phyloP scores from a whole-genome alignment of 2,329 filamentous ascomycete genomes.

The Cercospora sp. region DNA sequence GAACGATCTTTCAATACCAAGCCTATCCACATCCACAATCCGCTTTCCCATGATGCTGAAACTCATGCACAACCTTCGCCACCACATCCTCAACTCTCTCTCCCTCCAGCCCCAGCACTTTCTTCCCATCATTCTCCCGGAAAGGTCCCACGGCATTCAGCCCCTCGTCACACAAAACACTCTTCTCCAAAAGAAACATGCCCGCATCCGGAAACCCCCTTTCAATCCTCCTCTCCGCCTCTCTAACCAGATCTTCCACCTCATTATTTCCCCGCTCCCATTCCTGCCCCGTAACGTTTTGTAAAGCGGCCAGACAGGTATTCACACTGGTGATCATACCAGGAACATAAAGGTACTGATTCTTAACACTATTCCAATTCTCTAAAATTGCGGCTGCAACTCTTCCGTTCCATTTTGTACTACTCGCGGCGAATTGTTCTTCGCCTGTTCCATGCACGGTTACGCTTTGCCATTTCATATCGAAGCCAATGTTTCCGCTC shows the following conservation, averaged over 20 bases:
- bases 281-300: conserved; percentile 33
- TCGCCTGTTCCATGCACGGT: conserved; percentile 42
- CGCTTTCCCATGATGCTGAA: conserved; percentile 32
- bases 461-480: conserved; percentile 44
- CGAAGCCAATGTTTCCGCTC: conserved; percentile 42
- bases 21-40: conserved; percentile 40
- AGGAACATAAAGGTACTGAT: conserved; percentile 42
- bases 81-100: conserved; percentile 28
- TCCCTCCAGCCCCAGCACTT: conserved; percentile 22
- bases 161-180: conserved; percentile 41
- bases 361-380: conserved; percentile 40
- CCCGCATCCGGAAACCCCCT: conserved; percentile 43
- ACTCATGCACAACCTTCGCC: conserved; percentile 28
- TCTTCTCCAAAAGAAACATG: conserved; percentile 44
- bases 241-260: conserved; percentile 40
- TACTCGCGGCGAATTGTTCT: conserved; percentile 42
- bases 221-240: conserved; percentile 41
- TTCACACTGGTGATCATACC: conserved; percentile 39
- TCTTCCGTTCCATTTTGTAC: conserved; percentile 37
- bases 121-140: conserved; percentile 26
- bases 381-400: conserved; percentile 34
- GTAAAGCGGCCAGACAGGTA: conserved; percentile 37
- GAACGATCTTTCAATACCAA: not conserved
- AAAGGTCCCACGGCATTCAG: conserved; percentile 36
- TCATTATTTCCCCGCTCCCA: conserved; percentile 40